These are phyloP conservation scores for Talaromyces sp. DNA, from an alignment of 2,329 filamentous ascomycete genomes.

Conservation along the genomic window DNA sequence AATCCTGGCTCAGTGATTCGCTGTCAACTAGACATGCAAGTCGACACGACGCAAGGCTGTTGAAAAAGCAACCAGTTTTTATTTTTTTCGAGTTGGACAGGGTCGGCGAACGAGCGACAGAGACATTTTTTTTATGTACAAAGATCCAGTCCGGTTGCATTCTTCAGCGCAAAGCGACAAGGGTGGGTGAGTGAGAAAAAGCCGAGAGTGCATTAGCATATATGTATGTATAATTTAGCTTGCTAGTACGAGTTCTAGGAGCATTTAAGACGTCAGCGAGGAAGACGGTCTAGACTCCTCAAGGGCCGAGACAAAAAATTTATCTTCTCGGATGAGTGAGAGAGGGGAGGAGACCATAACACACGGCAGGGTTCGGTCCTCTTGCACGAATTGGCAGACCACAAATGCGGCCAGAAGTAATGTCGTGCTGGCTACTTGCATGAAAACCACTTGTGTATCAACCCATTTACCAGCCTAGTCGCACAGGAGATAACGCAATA, in stretches of 20 bases:
- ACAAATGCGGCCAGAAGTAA: not conserved
- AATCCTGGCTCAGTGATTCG: not conserved
- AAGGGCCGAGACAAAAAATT: not conserved
- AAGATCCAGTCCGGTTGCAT: not conserved
- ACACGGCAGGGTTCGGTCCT: not conserved
- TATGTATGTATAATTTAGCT: not conserved
- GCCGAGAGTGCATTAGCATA: not conserved
- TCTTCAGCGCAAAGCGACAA: not conserved
- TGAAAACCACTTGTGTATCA: not conserved
- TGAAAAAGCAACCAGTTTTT: too few species aligned
- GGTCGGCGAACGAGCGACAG: not conserved
- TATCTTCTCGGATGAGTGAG: too few species aligned
- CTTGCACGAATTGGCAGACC: not conserved
- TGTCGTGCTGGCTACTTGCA: not conserved
- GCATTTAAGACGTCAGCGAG: not conserved
- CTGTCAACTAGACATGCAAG: not conserved
- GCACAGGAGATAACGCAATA: not conserved
- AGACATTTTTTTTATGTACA: not conserved
- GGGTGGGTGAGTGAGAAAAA: not conserved
- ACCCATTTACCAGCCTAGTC: not conserved
- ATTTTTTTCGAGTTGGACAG: not conserved
- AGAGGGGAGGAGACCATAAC: too few species aligned
- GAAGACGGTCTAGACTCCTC: not conserved
- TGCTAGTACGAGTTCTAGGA: not conserved
- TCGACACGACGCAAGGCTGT: not conserved